Conservation (phyloP, 768 basidiomycete genomes). For the Pulveroboletus sp. region DNA sequence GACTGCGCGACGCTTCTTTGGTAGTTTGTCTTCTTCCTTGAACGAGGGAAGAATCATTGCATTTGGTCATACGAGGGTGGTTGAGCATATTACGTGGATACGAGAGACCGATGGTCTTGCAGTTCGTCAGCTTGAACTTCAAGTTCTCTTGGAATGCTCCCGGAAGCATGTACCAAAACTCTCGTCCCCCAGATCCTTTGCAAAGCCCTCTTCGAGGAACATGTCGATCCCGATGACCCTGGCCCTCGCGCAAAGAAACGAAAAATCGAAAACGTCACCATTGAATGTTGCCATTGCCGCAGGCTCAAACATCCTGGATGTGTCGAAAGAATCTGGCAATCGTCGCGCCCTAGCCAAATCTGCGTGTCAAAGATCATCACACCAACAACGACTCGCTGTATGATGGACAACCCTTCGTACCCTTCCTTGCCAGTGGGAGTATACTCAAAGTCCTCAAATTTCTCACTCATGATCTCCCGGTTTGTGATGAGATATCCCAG, state of each 20-base stretch:
- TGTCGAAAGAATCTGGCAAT: no score
- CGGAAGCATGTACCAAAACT: constrained; percentile 99
- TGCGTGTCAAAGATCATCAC: no score
- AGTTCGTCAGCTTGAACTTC: constrained; percentile 84
- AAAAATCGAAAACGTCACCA: constrained; percentile 99
- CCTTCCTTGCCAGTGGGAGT: no score
- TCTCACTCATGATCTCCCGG: no score
- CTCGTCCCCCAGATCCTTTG: constrained; percentile 88
- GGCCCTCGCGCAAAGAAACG: constrained; percentile 85
- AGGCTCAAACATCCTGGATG: no score
- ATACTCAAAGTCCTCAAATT: no score
- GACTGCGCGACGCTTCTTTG: constrained; percentile 98
- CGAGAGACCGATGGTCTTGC: constrained; percentile 85
- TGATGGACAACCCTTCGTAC: no score
- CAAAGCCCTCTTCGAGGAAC: constrained; percentile 92
- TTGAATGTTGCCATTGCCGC: no score
- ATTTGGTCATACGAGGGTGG: constrained; percentile 92
- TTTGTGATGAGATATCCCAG: no score
- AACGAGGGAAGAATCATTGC: constrained; percentile 99
- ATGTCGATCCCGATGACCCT: constrained; percentile 91
- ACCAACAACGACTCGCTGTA: no score
- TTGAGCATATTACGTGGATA: constrained; percentile 99
- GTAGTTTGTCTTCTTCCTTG: constrained; percentile 96
- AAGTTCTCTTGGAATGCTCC: constrained; percentile 98
- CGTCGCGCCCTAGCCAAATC: no score